Conservation (phyloP, 2,329 filamentous ascomycete genomes). For the Exophiala mesophila region DNA sequence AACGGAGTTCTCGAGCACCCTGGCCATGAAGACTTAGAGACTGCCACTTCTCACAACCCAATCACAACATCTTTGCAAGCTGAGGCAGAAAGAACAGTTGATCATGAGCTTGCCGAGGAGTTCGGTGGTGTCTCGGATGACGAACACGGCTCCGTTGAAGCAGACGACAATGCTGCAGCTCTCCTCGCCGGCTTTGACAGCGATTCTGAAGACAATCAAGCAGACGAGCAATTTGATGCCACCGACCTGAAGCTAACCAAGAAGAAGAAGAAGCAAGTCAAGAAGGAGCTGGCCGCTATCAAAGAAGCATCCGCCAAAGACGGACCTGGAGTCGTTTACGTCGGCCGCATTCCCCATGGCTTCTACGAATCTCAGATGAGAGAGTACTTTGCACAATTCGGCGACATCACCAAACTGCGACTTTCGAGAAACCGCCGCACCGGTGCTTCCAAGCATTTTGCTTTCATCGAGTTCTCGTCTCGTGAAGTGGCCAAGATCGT, state of each 20-base stretch:
- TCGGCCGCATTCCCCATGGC: conserved; percentile 83
- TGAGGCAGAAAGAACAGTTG: conserved; percentile 25
- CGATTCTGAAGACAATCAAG: conserved; percentile 46
- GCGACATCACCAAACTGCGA: conserved; percentile 69
- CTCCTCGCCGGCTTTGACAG: conserved; percentile 54
- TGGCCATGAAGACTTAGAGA: conserved; percentile 21
- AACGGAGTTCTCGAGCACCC: conserved; percentile 32
- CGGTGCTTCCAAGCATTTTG: conserved; percentile 86
- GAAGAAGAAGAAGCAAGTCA: conserved; percentile 42
- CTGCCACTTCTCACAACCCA: conserved; percentile 17
- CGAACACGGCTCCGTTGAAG: conserved; percentile 33
- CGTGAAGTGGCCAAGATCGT: conserved; percentile 83
- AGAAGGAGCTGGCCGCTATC: conserved; percentile 49
- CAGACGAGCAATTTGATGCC: conserved; percentile 44
- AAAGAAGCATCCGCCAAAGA: conserved; percentile 42
- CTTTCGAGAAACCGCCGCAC: conserved; percentile 90
- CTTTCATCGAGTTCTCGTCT: conserved; percentile 81
- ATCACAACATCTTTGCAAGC: conserved; percentile 22
- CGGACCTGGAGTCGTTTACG: conserved; percentile 73
- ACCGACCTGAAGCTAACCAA: conserved; percentile 41
- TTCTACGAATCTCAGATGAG: conserved; percentile 98
- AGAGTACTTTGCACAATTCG: conserved; percentile 91
- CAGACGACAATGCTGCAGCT: conserved; percentile 50
- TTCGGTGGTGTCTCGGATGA: conserved; percentile 27
- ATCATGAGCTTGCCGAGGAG: conserved; percentile 26